phyloP scores from a whole-genome alignment of 192 early-diverging fungal genomes.

The Spinellus fusiger region DNA sequence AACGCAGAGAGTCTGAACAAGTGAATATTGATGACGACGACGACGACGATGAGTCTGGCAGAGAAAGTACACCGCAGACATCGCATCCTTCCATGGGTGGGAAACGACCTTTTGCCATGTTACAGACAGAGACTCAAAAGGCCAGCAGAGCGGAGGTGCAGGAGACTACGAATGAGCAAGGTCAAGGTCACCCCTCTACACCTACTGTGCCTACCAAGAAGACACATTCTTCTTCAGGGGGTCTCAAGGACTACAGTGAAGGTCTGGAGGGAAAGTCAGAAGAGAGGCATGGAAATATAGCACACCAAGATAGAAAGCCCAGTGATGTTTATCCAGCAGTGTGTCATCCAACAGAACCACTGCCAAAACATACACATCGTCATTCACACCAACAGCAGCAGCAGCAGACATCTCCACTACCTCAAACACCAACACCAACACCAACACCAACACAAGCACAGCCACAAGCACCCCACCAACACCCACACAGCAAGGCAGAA shows the following conservation, averaged over 20 bases:
- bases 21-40: constrained; percentile 31
- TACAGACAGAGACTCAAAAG: constrained; percentile 2
- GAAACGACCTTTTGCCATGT: constrained; percentile 1
- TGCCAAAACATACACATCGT: no score
- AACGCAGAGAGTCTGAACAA: constrained; percentile 13
- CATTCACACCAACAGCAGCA: neutral
- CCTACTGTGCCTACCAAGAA: constrained; percentile 3
- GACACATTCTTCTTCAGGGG: constrained; percentile 24
- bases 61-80: neutral
- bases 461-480: neutral
- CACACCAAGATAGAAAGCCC: neutral
- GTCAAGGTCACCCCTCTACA: no score
- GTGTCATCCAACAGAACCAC: constrained; percentile 5
- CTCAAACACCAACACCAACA: neutral
- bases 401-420: neutral
- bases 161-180: no score
- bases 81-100: constrained; percentile 5
- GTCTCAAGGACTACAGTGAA: neutral
- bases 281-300: no score
- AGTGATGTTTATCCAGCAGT: neutral
- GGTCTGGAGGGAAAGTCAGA: neutral
- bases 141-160: no score
- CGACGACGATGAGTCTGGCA: constrained; percentile 12
- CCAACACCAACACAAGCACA: no score
- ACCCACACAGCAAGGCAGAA: constrained; percentile 16